Evolutionary conservation across 768 basidiomycete species (phyloP), one percentile per base, ranked within the genome.

Genomic region (Suillus cothurnatus): DNA sequence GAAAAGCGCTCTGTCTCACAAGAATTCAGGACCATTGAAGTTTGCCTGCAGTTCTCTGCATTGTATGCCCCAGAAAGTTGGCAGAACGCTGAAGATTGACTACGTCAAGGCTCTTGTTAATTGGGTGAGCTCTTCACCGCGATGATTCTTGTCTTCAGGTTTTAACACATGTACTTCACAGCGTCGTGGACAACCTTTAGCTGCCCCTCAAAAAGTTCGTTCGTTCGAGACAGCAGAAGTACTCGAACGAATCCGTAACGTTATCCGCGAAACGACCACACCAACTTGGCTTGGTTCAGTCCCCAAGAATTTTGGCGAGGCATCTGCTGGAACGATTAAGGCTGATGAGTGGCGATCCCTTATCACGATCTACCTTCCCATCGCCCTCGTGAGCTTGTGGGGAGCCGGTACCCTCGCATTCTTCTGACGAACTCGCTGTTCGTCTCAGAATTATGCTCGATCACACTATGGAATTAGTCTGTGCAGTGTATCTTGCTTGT

Each of bases 401-500:
- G n/a, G n/a, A 2, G 58, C 58, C 23, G 34, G 61, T 26, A 50
- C 49, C n/a, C 6, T 50, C 14, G 0, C 49, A 50, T 11, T 59
- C 32, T 0, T 66, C 58, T 0, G 50, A 58, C 3, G n/a, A 70
- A 28, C 6, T 50, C 2, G 11, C 26, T 6, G 21, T 3, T 2
- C 15, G 41, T 4, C 19, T 56, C 11, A 12, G 36, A 19, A 41
- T 53, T 17, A 34, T 71, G 36, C 68, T 79, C 0, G 67, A 76
- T 34, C 70, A 79, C 43, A 72, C 68, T 3, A 77, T 79, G 72
- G 66, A 73, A 14, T 58, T 78, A 2, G 71, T 79, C 11, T 61
- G 62, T 14, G 74, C 74, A 0, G 65, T 73, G 1, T 50, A 55
- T 3, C 5, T 78, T 23, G 67, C 71, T 9, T 73, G 71, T 34